Percentiles rank a stretch among this genome's conserved stretches.
Evolutionary conservation across 73 alveolate species (phyloP).

Genomic region (Paramecium biaurelia): DNA sequence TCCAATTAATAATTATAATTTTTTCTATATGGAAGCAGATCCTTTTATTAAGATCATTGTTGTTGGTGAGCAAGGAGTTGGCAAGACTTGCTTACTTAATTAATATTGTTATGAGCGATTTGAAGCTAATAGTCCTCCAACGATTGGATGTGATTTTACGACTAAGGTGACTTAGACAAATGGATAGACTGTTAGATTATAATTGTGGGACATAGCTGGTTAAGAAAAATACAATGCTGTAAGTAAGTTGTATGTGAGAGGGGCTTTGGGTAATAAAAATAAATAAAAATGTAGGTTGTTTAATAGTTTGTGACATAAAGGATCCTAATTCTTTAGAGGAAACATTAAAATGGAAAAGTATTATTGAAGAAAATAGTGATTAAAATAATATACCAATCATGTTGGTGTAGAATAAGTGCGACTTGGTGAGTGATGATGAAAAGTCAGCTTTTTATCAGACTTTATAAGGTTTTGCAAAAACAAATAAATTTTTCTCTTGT

Average conservation of each 20-base stretch:
- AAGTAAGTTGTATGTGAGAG: conserved; percentile 61
- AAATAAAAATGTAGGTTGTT: neutral
- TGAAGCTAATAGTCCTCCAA: conserved; percentile 62
- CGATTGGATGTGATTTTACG: conserved; percentile 61
- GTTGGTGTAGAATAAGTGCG: conserved; percentile 59
- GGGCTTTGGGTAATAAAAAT: conserved; percentile 52
- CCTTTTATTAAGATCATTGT: conserved; percentile 60
- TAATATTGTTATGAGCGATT: conserved; percentile 53
- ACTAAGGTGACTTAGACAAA: conserved; percentile 51
- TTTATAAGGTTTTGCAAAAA: conserved; percentile 11
- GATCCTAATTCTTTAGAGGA: conserved; percentile 51
- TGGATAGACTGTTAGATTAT: conserved; percentile 56
- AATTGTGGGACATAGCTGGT: conserved; percentile 69
- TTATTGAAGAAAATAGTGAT: conserved; percentile 56
- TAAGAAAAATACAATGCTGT: conserved; percentile 62
- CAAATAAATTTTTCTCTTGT: neutral
- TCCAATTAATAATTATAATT: conserved; percentile 30
- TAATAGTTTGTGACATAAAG: conserved; percentile 56
- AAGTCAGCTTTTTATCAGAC: neutral
- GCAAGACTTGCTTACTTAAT: conserved; percentile 59
- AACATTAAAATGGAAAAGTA: conserved; percentile 61
- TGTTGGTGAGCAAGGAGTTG: conserved; percentile 62
- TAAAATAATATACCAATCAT: conserved; percentile 43
- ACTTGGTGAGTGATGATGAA: neutral
- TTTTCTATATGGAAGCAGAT: conserved; percentile 56